Evolutionary conservation across 2,329 filamentous ascomycete species (phyloP), one percentile per base, ranked within the genome.

Genomic region (Trichoderma sp.): DNA sequence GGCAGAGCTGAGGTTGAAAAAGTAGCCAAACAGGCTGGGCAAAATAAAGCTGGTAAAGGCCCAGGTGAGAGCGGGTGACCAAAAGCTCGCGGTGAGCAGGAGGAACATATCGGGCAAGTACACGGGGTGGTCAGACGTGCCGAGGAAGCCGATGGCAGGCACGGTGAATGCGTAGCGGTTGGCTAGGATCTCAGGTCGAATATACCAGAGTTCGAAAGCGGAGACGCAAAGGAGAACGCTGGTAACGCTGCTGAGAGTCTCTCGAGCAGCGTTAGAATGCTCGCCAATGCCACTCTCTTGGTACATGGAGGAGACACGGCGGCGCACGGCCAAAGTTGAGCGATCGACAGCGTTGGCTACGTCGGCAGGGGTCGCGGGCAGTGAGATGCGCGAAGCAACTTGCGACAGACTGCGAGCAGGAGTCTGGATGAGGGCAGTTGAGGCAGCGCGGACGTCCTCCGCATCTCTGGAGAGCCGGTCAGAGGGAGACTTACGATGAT

Each of bases 61-160:
- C 94, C 94, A 98, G 24, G 94, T 85, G 8, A 89, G 84, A 68
- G 92, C 88, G 0, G 94, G 91, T 0, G 88, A 89, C 95, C 95
- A 98, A 85, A 97, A 98, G 31, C 87, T 86, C 49, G 86, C 82
- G 1, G 91, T 92, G 47, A 97, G 80, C 10, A 97, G 83, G 35
- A 91, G 81, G 79, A 96, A 96, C 74, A 97, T 83, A 79, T 98
- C 92, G 0, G 94, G 93, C 24, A 96, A 80, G 74, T 88, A 86
- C 71, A 97, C 83, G 3, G 88, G 83, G 72, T 88, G 84, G 71
- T 88, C 86, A 7, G 83, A 81, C 16, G 87, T 87, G 68, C 85
- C 83, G 27, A 92, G 78, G 24, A 83, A 78, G 14, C 79, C 73
- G 66, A 91, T 78, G 35, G 89, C 85, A 5, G 92, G 92, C 62